Percentiles rank a stretch among this genome's conserved stretches.
These are phyloP conservation scores for Glomus cerebriforme DNA, from an alignment of 192 early-diverging fungal genomes.

Conservation along the genomic window DNA sequence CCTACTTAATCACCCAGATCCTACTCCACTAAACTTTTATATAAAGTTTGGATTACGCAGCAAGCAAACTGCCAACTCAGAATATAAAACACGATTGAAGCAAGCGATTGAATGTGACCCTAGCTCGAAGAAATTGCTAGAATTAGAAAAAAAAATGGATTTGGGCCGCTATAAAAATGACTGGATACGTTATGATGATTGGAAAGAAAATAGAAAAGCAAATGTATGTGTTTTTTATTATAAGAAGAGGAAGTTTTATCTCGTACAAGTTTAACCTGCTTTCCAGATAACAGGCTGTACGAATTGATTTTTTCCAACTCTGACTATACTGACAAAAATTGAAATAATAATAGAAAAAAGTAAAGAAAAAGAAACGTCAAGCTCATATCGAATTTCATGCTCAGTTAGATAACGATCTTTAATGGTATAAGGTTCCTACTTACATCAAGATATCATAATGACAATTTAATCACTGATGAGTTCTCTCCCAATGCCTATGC, in stretches of 20 bases:
- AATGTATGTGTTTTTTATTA: slow-evolving; percentile 18
- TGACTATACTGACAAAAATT: slow-evolving; percentile 4
- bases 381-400: slow-evolving; percentile 10
- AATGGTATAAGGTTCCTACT: not conserved
- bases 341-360: slow-evolving; percentile 12
- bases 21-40: slow-evolving; percentile 23
- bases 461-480: not conserved
- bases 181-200: slow-evolving; percentile 19
- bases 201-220: slow-evolving; percentile 20
- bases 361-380: slow-evolving; percentile 13
- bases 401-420: slow-evolving; percentile 10
- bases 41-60: slow-evolving; percentile 17
- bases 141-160: slow-evolving; percentile 5
- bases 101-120: slow-evolving; percentile 4
- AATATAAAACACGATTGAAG: slow-evolving; percentile 20
- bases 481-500: not conserved
- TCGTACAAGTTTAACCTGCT: not conserved
- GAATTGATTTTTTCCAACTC: not conserved
- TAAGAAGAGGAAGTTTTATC: not conserved
- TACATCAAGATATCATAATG: not conserved
- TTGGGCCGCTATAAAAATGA: slow-evolving; percentile 14
- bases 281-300: not conserved
- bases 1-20: not conserved
- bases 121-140: slow-evolving; percentile 12
- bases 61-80: not conserved